A percentile compares a stretch with the other conserved stretches of the same genome.
phyloP scores from a whole-genome alignment of 148 eudicot genomes.

The Chenopodium suecicum region DNA sequence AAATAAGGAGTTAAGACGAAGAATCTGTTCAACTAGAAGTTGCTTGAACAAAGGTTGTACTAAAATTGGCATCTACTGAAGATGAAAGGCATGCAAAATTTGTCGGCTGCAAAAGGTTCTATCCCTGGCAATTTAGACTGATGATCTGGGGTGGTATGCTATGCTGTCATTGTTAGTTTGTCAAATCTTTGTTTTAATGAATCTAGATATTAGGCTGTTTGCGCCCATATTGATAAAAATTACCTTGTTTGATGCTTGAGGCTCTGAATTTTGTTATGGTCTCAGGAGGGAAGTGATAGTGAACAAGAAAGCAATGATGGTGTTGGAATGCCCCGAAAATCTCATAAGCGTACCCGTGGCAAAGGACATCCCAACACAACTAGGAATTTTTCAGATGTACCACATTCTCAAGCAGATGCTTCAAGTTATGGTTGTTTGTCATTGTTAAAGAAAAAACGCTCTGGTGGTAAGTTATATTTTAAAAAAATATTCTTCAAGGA shows the following conservation, averaged over 20 bases:
- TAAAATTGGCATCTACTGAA: background rate
- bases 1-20: background rate
- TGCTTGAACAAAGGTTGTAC: background rate
- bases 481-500: background rate
- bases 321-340: conserved; percentile 53
- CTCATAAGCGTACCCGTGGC: conserved; percentile 71
- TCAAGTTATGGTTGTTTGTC: conserved; percentile 70
- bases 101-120: background rate
- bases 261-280: conserved; percentile 12
- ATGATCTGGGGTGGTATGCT: background rate
- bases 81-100: background rate
- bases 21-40: background rate
- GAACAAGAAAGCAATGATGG: conserved; percentile 95
- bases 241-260: background rate
- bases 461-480: conserved; percentile 59
- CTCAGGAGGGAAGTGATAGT: conserved; percentile 88
- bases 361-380: conserved; percentile 50
- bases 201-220: background rate
- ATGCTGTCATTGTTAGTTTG: background rate
- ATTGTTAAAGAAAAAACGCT: conserved; percentile 71
- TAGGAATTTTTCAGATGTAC: conserved; percentile 37
- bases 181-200: background rate
- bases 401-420: conserved; percentile 48
- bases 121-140: background rate
- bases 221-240: background rate